Conservation (phyloP, 352 stramenopile genomes). For the Globisporangium paddicum region DNA sequence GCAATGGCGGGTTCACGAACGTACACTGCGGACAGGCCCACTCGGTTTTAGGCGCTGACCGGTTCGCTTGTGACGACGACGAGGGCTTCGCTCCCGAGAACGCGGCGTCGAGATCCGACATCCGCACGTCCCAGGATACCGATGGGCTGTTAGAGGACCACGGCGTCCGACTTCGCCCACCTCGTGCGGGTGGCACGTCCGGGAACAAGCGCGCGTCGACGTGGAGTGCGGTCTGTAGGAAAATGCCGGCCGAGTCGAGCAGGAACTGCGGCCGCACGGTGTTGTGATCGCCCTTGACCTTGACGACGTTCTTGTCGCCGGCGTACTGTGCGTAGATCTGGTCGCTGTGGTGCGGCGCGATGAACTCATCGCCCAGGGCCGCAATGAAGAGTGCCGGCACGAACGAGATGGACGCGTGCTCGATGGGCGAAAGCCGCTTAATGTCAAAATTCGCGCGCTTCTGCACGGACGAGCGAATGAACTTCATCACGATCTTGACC, state of each 20-base stretch:
- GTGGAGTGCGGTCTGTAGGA: constrained; percentile 92
- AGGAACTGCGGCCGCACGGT: constrained; percentile 93
- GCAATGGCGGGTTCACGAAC: constrained; percentile 52
- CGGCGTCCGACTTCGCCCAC: constrained; percentile 28
- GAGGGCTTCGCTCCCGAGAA: constrained; percentile 33
- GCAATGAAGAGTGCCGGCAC: constrained; percentile 96
- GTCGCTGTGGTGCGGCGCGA: constrained; percentile 84
- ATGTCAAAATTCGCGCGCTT: constrained; percentile 89
- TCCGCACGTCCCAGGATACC: constrained; percentile 40
- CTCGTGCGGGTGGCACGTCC: constrained; percentile 21
- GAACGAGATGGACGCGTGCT: constrained; percentile 92
- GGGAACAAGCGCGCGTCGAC: constrained; percentile 44
- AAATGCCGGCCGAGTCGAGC: constrained; percentile 94
- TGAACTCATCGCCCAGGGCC: constrained; percentile 95
- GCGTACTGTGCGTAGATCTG: constrained; percentile 88
- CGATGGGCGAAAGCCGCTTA: constrained; percentile 68
- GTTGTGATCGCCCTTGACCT: constrained; percentile 98
- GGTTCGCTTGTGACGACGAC: constrained; percentile 5
- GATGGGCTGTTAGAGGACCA: constrained; percentile 30
- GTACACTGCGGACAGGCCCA: constrained; percentile 67
- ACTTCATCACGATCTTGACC: constrained; percentile 90
- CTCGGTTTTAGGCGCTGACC: constrained; percentile 30
- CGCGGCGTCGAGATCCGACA: constrained; percentile 52
- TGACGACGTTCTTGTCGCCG: constrained; percentile 98
- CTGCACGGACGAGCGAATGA: constrained; percentile 89